phyloP scores from a whole-genome alignment of 2,329 filamentous ascomycete genomes.

The Passalora sequoiae region DNA sequence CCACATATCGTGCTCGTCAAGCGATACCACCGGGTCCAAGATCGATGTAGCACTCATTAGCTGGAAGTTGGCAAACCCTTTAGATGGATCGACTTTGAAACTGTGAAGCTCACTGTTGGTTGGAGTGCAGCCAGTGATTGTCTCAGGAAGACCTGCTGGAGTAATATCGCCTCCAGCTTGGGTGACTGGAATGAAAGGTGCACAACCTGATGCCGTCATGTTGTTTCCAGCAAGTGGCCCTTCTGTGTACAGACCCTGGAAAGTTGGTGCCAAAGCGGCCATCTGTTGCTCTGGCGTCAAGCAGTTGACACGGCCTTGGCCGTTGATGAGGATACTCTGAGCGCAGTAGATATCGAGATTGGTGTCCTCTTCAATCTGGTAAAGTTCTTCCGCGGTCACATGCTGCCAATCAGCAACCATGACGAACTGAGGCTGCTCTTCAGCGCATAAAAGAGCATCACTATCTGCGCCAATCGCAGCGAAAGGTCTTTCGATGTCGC shows the following conservation, averaged over 20 bases:
- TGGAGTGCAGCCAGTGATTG: slow-evolving; percentile 10
- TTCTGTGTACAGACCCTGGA: slow-evolving; percentile 7
- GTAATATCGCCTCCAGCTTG: slow-evolving; percentile 9
- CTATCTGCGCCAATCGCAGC: slow-evolving; percentile 6
- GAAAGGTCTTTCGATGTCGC: slow-evolving; percentile 5
- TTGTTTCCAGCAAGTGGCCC: slow-evolving; percentile 5
- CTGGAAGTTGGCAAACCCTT: slow-evolving; percentile 15
- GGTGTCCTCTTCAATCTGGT: slow-evolving; percentile 3
- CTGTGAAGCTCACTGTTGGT: slow-evolving; percentile 2
- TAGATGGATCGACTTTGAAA: slow-evolving; percentile 11
- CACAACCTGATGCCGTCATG: slow-evolving; percentile 12
- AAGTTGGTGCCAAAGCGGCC: slow-evolving; percentile 9
- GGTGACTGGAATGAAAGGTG: slow-evolving; percentile 8
- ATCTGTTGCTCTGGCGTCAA: slow-evolving; percentile 7
- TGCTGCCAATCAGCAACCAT: slow-evolving; percentile 16
- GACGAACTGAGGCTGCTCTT: slow-evolving; percentile 11
- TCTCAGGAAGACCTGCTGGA: slow-evolving; percentile 7
- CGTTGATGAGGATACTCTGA: slow-evolving; percentile 18
- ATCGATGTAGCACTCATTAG: slow-evolving; percentile 11
- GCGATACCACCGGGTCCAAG: slow-evolving; percentile 9
- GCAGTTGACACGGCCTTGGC: slow-evolving; percentile 13
- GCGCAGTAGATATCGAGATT: slow-evolving; percentile 13
- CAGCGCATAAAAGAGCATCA: slow-evolving; percentile 7
- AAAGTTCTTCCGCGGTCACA: slow-evolving; percentile 8
- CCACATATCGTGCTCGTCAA: slow-evolving; percentile 18